Evolutionary conservation across 495 filamentous ascomycete species (phyloP).

Genomic region (Hyaloscypha hepaticicola): DNA sequence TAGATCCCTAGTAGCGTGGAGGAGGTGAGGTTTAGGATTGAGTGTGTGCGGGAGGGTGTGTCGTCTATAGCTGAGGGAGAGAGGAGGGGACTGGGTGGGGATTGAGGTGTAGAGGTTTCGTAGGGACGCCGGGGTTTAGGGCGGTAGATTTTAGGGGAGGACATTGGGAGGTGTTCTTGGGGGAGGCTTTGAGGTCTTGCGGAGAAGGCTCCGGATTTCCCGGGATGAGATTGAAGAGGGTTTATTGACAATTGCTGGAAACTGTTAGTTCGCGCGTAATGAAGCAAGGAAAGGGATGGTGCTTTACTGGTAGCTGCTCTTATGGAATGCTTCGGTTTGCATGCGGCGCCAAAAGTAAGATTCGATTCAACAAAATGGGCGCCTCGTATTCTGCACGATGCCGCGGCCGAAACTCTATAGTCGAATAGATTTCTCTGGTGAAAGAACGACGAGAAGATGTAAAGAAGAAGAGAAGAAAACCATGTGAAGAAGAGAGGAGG

Average conservation of each 20-base stretch:
- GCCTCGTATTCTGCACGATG: background rate
- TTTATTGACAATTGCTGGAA: background rate
- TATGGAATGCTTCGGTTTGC: background rate
- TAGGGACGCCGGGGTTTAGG: slow-evolving; percentile 77
- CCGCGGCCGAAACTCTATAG: background rate
- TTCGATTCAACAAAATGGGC: background rate
- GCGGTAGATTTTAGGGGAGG: slow-evolving; percentile 55
- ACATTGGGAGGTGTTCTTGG: slow-evolving; percentile 12
- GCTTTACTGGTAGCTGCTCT: background rate
- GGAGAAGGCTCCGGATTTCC: background rate
- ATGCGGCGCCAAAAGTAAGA: background rate
- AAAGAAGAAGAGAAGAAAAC: background rate
- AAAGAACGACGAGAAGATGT: background rate
- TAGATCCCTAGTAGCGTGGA: slow-evolving; percentile 93
- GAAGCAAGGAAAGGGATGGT: background rate
- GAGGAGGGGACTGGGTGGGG: slow-evolving; percentile 51
- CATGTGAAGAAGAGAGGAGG: background rate
- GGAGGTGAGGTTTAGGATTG: slow-evolving; percentile 82
- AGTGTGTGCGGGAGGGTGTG: slow-evolving; percentile 58
- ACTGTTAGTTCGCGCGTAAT: background rate
- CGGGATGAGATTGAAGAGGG: background rate
- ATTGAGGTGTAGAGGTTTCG: slow-evolving; percentile 55
- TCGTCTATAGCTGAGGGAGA: slow-evolving; percentile 44
- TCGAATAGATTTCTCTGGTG: background rate
- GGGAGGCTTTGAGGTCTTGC: no score